Conservation (phyloP, 2,329 filamentous ascomycete genomes). For the Penicillium oxalicum region DNA sequence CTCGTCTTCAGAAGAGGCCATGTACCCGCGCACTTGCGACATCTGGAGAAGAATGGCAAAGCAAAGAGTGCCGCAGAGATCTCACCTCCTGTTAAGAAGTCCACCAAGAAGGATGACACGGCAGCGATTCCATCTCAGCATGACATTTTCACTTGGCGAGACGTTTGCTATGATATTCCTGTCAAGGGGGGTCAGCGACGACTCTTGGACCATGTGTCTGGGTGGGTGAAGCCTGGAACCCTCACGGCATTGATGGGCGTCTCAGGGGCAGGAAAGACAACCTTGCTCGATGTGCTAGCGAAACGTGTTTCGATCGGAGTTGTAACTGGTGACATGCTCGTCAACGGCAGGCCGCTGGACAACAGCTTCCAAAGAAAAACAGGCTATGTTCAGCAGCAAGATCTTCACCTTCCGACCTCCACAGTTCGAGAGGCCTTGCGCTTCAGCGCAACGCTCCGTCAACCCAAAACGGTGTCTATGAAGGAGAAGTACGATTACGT, state of each 20-base stretch:
- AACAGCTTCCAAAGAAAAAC: constrained; percentile 59
- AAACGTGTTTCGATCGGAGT: constrained; percentile 56
- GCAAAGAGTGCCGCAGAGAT: constrained; percentile 14
- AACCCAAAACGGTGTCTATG: constrained; percentile 63
- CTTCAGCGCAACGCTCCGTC: constrained; percentile 78
- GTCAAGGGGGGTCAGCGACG: constrained; percentile 48
- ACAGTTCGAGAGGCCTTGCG: constrained; percentile 82
- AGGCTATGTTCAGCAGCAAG: constrained; percentile 63
- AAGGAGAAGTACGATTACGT: constrained; percentile 78
- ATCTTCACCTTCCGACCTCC: constrained; percentile 72
- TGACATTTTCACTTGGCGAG: constrained; percentile 47
- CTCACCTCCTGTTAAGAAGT: constrained; percentile 8
- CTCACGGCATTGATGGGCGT: constrained; percentile 57
- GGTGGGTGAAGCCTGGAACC: constrained; percentile 52
- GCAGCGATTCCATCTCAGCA: constrained; percentile 30
- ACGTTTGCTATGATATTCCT: constrained; percentile 51
- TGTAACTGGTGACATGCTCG: constrained; percentile 60
- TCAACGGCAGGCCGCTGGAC: constrained; percentile 54
- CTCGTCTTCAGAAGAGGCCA: constrained; percentile 60
- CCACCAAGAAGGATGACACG: constrained; percentile 11
- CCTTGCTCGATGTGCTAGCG: constrained; percentile 53
- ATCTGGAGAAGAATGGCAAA: constrained; percentile 21
- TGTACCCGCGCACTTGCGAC: constrained; percentile 37
- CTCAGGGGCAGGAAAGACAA: constrained; percentile 58
- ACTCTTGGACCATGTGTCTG: constrained; percentile 50